phyloP scores from a whole-genome alignment of 768 basidiomycete genomes.

The Sutorius australiensis region DNA sequence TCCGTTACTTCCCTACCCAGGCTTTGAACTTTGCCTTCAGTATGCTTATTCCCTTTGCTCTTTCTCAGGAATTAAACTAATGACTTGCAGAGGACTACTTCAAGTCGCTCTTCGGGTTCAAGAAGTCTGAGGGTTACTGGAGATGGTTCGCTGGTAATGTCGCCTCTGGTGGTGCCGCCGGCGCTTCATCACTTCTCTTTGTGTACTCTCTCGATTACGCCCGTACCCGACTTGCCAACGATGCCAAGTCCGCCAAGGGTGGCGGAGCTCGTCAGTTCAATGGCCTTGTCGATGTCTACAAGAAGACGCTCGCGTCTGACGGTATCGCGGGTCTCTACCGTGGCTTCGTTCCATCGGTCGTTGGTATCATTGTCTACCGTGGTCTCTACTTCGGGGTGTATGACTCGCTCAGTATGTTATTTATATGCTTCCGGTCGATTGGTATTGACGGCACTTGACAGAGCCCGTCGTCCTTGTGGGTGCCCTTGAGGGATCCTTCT shows the following conservation, averaged over 20 bases:
- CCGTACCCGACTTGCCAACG: constrained; percentile 98
- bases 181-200: constrained; percentile 97
- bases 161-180: constrained; percentile 97
- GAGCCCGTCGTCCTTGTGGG: constrained; percentile 98
- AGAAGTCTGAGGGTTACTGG: constrained; percentile 97
- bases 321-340: constrained; percentile 99
- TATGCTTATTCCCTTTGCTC: constrained; percentile 40
- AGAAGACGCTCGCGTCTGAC: constrained; percentile 94
- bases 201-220: constrained; percentile 99
- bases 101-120: constrained; percentile 98
- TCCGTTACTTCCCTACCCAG: constrained; percentile 99
- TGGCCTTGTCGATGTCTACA: constrained; percentile 95
- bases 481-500: constrained; percentile 91
- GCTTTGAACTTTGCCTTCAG: constrained; percentile 99
- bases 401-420: constrained; percentile 81
- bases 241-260: constrained; percentile 92
- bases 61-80: constrained; percentile 2
- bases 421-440: constrained; percentile 24
- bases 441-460: constrained; percentile 32
- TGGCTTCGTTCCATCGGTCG: constrained; percentile 98
- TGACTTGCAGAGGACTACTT: constrained; percentile 79
- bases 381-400: constrained; percentile 99
- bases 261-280: constrained; percentile 97
- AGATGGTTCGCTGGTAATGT: constrained; percentile 98
- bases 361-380: constrained; percentile 99